These are phyloP conservation scores for Microstegium vimineum DNA, from an alignment of 176 grass and related monocot species.

Conservation along the genomic window DNA sequence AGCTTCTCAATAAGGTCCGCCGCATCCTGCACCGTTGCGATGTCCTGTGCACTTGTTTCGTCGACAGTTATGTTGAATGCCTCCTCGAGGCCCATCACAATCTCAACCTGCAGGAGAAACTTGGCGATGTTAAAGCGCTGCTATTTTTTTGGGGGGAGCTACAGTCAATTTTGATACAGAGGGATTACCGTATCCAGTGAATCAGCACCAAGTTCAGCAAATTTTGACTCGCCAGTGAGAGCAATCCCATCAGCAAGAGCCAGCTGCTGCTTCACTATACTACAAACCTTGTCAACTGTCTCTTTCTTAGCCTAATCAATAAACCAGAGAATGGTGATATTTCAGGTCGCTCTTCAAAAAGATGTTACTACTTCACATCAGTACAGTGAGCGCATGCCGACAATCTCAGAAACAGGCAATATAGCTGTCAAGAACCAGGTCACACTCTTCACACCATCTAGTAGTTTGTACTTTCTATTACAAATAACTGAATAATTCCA, in stretches of 20 bases:
- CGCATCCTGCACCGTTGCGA: slow-evolving; percentile 51
- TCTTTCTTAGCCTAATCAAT: slow-evolving; percentile 60
- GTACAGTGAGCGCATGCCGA: not conserved
- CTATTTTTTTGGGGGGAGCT: not conserved
- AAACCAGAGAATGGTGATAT: not conserved
- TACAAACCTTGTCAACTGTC: slow-evolving; percentile 61
- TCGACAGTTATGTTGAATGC: slow-evolving; percentile 52
- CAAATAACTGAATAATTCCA: not conserved
- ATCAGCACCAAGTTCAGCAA: slow-evolving; percentile 67
- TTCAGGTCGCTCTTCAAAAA: not conserved
- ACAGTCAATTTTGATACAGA: not conserved
- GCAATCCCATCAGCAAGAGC: slow-evolving; percentile 38
- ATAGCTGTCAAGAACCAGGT: not conserved
- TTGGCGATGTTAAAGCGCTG: not conserved
- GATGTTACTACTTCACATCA: not conserved
- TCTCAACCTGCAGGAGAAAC: slow-evolving; percentile 46
- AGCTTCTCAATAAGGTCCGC: slow-evolving; percentile 62
- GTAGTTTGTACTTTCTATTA: not conserved
- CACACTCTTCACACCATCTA: not conserved
- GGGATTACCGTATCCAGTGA: slow-evolving; percentile 59
- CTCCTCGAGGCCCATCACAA: slow-evolving; percentile 60
- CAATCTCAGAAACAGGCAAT: not conserved
- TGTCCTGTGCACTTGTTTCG: slow-evolving; percentile 50
- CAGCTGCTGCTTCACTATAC: slow-evolving; percentile 61
- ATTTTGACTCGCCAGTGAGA: slow-evolving; percentile 54